phyloP scores from a whole-genome alignment of 345 rosid genomes.

The Pugionium cornutum region DNA sequence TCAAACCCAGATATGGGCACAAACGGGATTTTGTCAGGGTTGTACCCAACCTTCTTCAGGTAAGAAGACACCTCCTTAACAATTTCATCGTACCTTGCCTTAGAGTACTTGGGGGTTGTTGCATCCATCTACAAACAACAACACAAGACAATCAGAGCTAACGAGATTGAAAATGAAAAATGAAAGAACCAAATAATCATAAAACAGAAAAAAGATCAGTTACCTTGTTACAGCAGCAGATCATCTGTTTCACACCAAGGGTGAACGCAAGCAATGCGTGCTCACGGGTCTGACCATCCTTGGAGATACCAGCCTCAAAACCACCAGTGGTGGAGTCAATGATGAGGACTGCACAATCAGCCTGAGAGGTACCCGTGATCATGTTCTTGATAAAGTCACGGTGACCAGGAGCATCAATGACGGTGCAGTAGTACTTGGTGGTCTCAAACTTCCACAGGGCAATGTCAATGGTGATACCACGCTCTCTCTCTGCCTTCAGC shows the following conservation, averaged over 20 bases:
- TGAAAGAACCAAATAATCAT: not conserved
- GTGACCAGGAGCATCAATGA: conserved; percentile 80
- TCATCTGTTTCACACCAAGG: conserved; percentile 73
- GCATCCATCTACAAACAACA: conserved; percentile 48
- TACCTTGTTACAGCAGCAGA: conserved; percentile 76
- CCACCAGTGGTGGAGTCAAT: conserved; percentile 83
- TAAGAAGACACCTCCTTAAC: conserved; percentile 56
- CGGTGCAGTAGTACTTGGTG: conserved; percentile 76
- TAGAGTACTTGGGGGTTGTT: conserved; percentile 54
- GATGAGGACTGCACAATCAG: conserved; percentile 74
- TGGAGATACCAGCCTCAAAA: conserved; percentile 79
- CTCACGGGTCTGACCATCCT: conserved; percentile 83
- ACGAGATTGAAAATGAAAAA: not conserved
- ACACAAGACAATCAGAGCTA: not conserved
- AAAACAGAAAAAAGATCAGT: too few relatives aligned
- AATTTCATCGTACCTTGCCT: conserved; percentile 54
- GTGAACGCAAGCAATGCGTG: conserved; percentile 67
- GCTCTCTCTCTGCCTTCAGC: conserved; percentile 82
- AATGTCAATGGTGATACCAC: conserved; percentile 81
- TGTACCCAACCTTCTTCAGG: conserved; percentile 57
- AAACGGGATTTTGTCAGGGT: conserved; percentile 51
- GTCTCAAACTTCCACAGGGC: conserved; percentile 82
- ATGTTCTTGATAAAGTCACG: conserved; percentile 80
- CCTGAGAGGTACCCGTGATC: conserved; percentile 83
- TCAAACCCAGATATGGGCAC: conserved; percentile 55